Conservation (phyloP, 1,284 basidiomycete species). For the Volvariella volvacea region DNA sequence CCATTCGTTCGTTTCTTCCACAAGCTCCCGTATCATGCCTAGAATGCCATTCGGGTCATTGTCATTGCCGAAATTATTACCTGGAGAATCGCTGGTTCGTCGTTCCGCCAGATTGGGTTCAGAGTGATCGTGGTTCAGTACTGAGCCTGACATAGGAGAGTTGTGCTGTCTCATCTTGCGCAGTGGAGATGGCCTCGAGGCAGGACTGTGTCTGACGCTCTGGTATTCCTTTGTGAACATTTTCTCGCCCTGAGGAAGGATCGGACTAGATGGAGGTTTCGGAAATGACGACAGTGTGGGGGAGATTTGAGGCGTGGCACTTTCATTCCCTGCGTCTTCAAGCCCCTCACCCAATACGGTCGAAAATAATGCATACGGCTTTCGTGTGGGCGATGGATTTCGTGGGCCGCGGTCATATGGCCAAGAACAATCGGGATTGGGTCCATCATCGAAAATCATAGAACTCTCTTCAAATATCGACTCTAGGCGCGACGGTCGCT, state of each 20-base stretch:
- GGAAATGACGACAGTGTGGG: not conserved
- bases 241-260: slow-evolving; percentile 9
- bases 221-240: slow-evolving; percentile 9
- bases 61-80: slow-evolving; percentile 6
- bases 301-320: not conserved
- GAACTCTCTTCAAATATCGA: too few species aligned
- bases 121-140: not conserved
- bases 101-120: not conserved
- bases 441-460: too few species aligned
- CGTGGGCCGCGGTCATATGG: too few species aligned
- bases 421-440: too few species aligned
- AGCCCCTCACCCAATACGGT: too few species aligned
- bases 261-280: slow-evolving; percentile 5
- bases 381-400: too few species aligned
- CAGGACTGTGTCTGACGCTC: slow-evolving; percentile 22
- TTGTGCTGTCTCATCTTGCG: slow-evolving; percentile 35
- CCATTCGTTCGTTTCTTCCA: slow-evolving; percentile 41
- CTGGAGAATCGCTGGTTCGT: not conserved
- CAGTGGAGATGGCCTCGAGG: slow-evolving; percentile 36
- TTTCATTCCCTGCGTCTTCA: too few species aligned
- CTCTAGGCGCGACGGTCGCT: too few species aligned
- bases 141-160: slow-evolving; percentile 5
- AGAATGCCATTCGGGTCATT: slow-evolving; percentile 26
- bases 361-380: too few species aligned
- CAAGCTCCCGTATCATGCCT: slow-evolving; percentile 37